phyloP scores from a whole-genome alignment of 805 yeast genomes.

The Pichia pseudocactophila region DNA sequence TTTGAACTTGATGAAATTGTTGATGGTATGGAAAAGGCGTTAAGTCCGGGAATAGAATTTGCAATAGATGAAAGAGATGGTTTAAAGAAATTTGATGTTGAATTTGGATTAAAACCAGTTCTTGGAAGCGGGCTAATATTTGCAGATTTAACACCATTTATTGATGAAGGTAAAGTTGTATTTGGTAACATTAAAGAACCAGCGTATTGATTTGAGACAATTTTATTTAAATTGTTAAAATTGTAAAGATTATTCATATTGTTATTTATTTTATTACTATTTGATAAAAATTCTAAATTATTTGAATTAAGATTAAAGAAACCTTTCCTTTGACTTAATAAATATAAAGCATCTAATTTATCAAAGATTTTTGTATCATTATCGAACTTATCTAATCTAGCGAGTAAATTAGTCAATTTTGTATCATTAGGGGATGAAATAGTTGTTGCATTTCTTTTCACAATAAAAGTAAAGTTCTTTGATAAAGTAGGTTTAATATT shows the following conservation, averaged over 20 bases:
- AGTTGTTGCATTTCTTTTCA: conserved; percentile 20
- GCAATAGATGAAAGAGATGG: conserved; percentile 12
- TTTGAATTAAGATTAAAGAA: conserved; percentile 24
- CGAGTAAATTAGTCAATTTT: conserved; percentile 20
- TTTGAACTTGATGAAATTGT: conserved; percentile 8
- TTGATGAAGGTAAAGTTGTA: background rate
- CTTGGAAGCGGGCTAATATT: background rate
- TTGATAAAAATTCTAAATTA: conserved; percentile 25
- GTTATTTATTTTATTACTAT: conserved; percentile 17
- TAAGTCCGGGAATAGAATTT: conserved; percentile 14
- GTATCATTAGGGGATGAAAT: conserved; percentile 23
- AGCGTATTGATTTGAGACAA: conserved; percentile 21
- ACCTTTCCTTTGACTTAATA: conserved; percentile 27
- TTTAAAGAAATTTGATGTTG: conserved; percentile 9
- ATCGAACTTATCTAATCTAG: conserved; percentile 25
- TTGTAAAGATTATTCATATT: conserved; percentile 21
- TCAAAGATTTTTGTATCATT: conserved; percentile 20
- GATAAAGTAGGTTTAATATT: background rate
- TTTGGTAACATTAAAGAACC: conserved; percentile 17
- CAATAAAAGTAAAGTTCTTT: background rate
- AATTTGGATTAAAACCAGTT: background rate
- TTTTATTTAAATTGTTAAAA: conserved; percentile 21
- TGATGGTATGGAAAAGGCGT: conserved; percentile 6
- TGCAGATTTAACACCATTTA: conserved; percentile 1
- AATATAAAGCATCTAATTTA: conserved; percentile 24